Conservation (phyloP, 495 filamentous ascomycete species). For the Neurospora tetraspora region DNA sequence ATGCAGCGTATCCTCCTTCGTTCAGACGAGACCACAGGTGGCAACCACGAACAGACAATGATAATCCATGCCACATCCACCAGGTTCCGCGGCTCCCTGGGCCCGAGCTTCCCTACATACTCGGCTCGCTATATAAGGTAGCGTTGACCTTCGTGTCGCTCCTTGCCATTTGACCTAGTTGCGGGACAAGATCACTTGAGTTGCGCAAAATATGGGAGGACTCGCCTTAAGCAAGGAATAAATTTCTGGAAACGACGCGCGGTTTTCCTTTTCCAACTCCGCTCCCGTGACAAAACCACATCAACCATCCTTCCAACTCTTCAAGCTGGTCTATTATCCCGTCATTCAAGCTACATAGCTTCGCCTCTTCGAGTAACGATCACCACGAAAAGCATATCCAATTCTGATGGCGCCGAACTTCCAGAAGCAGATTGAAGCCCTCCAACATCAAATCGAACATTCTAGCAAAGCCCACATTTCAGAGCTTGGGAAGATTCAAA, state of each 20-base stretch:
- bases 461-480: not conserved
- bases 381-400: not conserved
- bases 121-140: not conserved
- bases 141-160: not conserved
- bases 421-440: not conserved
- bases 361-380: not conserved
- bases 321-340: not conserved
- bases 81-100: not conserved
- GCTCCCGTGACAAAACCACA: not conserved
- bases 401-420: not conserved
- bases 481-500: not conserved
- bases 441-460: not conserved
- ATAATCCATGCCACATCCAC: not conserved
- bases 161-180: not conserved
- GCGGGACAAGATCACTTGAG: no score
- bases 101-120: not conserved
- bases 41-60: not conserved
- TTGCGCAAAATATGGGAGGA: not conserved
- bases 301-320: no score
- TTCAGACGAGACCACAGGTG: not conserved
- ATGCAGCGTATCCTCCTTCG: not conserved
- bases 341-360: not conserved
- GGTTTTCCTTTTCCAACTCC: not conserved
- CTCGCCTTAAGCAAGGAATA: not conserved
- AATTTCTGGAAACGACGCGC: not conserved